Evolutionary conservation across 352 stramenopile species (phyloP).

Genomic region (Phytophthora citrophthora): DNA sequence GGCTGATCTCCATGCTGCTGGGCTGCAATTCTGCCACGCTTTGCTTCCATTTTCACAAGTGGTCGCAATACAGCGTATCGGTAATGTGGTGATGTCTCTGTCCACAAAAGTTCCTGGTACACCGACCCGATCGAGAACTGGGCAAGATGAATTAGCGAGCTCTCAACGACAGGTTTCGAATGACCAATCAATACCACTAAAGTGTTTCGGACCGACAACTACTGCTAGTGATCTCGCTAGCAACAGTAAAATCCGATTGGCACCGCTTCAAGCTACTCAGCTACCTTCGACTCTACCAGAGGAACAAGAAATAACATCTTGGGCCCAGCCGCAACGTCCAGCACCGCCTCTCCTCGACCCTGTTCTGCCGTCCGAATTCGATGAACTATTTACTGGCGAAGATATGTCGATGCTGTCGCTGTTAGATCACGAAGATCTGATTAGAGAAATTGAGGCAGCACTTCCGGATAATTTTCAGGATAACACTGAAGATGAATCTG

Average conservation of each 20-base stretch:
- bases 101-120: not conserved
- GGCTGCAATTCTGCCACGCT: slow-evolving; percentile 58
- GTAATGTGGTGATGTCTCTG: not conserved
- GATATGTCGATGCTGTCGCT: slow-evolving; percentile 47
- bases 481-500: slow-evolving; percentile 47
- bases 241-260: slow-evolving; percentile 37
- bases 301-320: slow-evolving; percentile 7
- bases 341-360: slow-evolving; percentile 12
- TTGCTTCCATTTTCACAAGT: slow-evolving; percentile 70
- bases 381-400: slow-evolving; percentile 36
- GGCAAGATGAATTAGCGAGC: not conserved
- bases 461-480: slow-evolving; percentile 62
- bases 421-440: slow-evolving; percentile 54
- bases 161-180: slow-evolving; percentile 1
- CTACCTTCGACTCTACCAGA: slow-evolving; percentile 3
- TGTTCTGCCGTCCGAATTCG: slow-evolving; percentile 36
- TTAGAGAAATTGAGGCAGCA: slow-evolving; percentile 71
- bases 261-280: slow-evolving; percentile 14
- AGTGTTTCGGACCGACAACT: slow-evolving; percentile 17
- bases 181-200: slow-evolving; percentile 10
- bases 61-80: slow-evolving; percentile 47
- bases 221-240: slow-evolving; percentile 1
- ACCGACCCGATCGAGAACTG: not conserved
- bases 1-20: slow-evolving; percentile 56
- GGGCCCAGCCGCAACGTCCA: slow-evolving; percentile 9